Base-by-base conservation (phyloP, 305 asterid genomes). In the Fraxinus latifolia region DNA sequence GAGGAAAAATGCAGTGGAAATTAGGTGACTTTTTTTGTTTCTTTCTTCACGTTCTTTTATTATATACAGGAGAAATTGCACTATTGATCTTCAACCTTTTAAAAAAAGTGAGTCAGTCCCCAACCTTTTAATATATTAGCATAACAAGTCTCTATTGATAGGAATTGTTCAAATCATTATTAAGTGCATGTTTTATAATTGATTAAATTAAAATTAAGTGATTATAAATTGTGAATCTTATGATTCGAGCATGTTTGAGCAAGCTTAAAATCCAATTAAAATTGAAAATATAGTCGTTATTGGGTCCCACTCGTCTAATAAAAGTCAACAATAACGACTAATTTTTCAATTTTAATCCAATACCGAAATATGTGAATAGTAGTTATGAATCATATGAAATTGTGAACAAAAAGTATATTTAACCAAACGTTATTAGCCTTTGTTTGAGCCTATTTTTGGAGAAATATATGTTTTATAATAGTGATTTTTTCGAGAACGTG, bases 1-100 rank as follows among this genome's bases (percentile, higher is more conserved):
- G 86, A 90, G 91, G 83, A 80, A 84, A 27, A 89, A 87, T 84
- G 90, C 90, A 90, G 91, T 89, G 91, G 88, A 80, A 88, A 90
- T 89, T 91, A 83, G 90, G 92, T 90, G 89, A 81, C 84, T 5
- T 21, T 25, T 83, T 83, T 83, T 86, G 81, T 81, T 79, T 82
- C 42, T 77, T 81, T 76, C 68, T 70, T 72, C 25, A 31, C 60
- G 79, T 68, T 79, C 74, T 60, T 29, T 75, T 75, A 1, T 72
- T 8, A 67, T 67, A 29, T 67, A 11, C 74, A 11, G 33, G 3
- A 12, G n/a, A 67, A 67, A 67, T 25, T 67, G 7, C 42, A 27
- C 21, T 4, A 4, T 31, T 67, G 17, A 2, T 27, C 36, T 27
- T 23, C 74, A 67, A 67, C 31, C 71, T 62, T 60, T 62, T 19